Evolutionary conservation across 1,139 yeast genomes (phyloP), one percentile per base, ranked within the genome.

Genomic region (Sugiyamaella pinicola): DNA sequence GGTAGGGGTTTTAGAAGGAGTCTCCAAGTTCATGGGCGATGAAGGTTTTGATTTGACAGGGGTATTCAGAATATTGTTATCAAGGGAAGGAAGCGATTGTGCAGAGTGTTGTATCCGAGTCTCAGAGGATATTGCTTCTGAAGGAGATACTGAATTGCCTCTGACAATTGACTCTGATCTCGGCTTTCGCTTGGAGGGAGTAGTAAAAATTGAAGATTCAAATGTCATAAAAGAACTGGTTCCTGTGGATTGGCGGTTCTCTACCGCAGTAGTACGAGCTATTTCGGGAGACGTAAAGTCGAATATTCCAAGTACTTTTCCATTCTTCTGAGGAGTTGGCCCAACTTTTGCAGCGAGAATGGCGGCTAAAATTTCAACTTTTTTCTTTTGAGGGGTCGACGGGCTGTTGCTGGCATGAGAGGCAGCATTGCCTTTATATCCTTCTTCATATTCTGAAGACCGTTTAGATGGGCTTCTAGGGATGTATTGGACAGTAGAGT

Each of bases 311-410:
- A 84, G 64, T 0, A 85, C 87, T 39, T 82, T 76, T 0, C 93
- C 93, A 55, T 83, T 77, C 8, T 85, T 76, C 58, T 85, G 91
- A 0, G 93, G 93, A 0, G 93, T 85, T 0, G 93, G 93, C 0
- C 91, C 91, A 15, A 85, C 65, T 57, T 81, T 84, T 0, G 60
- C 49, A 2, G 37, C 49, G 13, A 46, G 21, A 17, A 31, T 33
- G 10, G 55, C 46, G 15, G 43, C 43, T 10, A 28, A 6, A 12
- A 46, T 15, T 18, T 38, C 28, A 19, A 12, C 37, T 8, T 31
- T 39, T 12, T 35, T 26, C 28, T 35, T 46, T 29, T 39, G 42
- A 19, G 49, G 49, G 6, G 49, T 46, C 4, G 44, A 37, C 2
- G 49, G 49, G 12, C 13, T 17, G n/a, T n/a, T 29, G 24, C 13